phyloP scores from a whole-genome alignment of 1,139 yeast species.

The Maudiozyma humilis region DNA sequence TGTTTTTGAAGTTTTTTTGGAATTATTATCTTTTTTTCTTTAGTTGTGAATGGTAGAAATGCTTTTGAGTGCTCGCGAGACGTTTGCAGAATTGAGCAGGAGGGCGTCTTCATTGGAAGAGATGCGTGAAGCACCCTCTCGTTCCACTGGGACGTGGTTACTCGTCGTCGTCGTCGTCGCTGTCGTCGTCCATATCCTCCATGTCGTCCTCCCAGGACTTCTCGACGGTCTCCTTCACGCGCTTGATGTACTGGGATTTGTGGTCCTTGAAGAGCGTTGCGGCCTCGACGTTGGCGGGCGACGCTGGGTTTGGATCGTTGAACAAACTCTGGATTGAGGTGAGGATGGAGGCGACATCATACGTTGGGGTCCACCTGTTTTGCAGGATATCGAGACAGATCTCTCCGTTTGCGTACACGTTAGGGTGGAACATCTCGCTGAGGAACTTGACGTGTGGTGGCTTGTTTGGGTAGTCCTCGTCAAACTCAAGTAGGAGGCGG shows the following conservation, averaged over 20 bases:
- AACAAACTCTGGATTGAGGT: conserved; percentile 77
- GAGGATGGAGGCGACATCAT: conserved; percentile 93
- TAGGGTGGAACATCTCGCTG: conserved; percentile 96
- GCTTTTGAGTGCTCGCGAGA: too few relatives aligned
- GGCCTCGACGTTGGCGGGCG: conserved; percentile 98
- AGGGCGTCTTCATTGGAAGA: too few relatives aligned
- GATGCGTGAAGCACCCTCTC: too few relatives aligned
- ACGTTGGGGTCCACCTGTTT: conserved; percentile 97
- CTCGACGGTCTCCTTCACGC: conserved; percentile 92
- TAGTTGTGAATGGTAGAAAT: too few relatives aligned
- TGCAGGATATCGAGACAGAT: conserved; percentile 91
- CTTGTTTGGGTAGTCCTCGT: conserved; percentile 95
- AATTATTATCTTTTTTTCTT: too few relatives aligned
- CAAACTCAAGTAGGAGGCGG: conserved; percentile 76
- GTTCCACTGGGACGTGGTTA: too few relatives aligned
- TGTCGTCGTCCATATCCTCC: conserved; percentile 62
- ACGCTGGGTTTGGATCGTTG: conserved; percentile 91
- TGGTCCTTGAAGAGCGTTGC: conserved; percentile 94
- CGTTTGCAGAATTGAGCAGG: too few relatives aligned
- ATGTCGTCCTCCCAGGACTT: conserved; percentile 79
- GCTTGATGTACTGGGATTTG: conserved; percentile 79
- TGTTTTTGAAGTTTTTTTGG: too few relatives aligned
- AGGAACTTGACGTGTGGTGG: conserved; percentile 90
- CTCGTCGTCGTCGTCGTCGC: conserved; percentile 45
- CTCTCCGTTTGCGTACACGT: conserved; percentile 92